A percentile compares a stretch with the other conserved stretches of the same genome.
Evolutionary conservation across 805 yeast species (phyloP).

Genomic region (Saccharomycopsis sp.): DNA sequence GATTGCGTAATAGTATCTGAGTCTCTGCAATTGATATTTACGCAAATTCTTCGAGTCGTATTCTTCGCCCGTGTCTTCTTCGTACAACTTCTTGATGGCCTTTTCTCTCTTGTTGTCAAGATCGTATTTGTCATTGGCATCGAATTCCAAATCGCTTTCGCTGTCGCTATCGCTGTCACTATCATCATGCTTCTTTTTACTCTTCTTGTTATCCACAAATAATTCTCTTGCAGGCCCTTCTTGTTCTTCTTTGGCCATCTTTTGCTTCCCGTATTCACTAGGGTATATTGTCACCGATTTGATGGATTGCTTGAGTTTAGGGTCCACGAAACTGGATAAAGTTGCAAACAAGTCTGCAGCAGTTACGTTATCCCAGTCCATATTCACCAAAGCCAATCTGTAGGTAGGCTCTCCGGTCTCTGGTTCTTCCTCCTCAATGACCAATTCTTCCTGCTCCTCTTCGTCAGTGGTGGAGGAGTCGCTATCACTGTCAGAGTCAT

Average conservation of each 20-base stretch:
- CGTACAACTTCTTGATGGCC: slow-evolving; percentile 64
- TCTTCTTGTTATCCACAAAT: slow-evolving; percentile 45
- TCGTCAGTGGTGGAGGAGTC: slow-evolving; percentile 33
- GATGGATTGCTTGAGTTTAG: slow-evolving; percentile 32
- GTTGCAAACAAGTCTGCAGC: slow-evolving; percentile 88
- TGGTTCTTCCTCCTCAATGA: slow-evolving; percentile 53
- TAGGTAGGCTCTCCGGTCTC: slow-evolving; percentile 81
- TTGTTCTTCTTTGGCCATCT: slow-evolving; percentile 79
- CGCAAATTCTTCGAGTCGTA: slow-evolving; percentile 80
- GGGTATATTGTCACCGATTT: slow-evolving; percentile 69
- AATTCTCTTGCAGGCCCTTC: slow-evolving; percentile 92
- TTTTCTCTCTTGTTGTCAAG: slow-evolving; percentile 35
- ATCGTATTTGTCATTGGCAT: slow-evolving; percentile 21
- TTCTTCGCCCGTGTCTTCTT: slow-evolving; percentile 77
- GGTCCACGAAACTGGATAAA: slow-evolving; percentile 75
- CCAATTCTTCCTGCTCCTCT: slow-evolving; percentile 46
- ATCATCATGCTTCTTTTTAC: slow-evolving; percentile 31
- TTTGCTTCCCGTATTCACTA: slow-evolving; percentile 88
- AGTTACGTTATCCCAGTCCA: slow-evolving; percentile 96
- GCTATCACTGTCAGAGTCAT: slow-evolving; percentile 39
- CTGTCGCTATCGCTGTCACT: slow-evolving; percentile 34
- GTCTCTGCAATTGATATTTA: slow-evolving; percentile 84
- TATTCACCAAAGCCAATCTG: slow-evolving; percentile 83
- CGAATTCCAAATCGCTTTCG: slow-evolving; percentile 33
- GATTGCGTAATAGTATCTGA: slow-evolving; percentile 89